Evolutionary conservation across 2,329 filamentous ascomycete genomes (phyloP).

Genomic region (Exophiala aquamarina): DNA sequence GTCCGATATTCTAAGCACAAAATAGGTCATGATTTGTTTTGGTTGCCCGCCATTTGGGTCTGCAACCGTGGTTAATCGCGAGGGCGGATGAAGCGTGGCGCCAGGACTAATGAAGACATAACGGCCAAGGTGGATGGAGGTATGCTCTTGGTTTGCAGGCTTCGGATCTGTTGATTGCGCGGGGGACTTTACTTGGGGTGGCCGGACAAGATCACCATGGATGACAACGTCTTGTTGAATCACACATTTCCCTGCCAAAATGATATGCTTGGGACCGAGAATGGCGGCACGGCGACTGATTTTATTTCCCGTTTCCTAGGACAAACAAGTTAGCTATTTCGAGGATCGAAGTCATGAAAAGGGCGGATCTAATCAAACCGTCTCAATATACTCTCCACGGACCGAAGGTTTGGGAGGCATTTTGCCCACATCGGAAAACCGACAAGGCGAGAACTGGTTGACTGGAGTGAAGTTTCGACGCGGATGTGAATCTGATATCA

Average conservation of each 20-base stretch:
- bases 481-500: no score
- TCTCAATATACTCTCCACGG: conserved; percentile 96
- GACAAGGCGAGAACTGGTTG: no score
- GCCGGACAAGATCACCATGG: conserved; percentile 76
- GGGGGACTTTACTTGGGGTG: conserved; percentile 47
- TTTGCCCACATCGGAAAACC: neutral
- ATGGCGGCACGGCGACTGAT: conserved; percentile 89
- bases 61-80: conserved; percentile 72
- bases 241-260: conserved; percentile 91
- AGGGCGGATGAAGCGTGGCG: conserved; percentile 78
- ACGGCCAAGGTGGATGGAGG: conserved; percentile 78
- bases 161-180: conserved; percentile 31
- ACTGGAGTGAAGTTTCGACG: no score
- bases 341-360: neutral
- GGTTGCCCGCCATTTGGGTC: conserved; percentile 25
- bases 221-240: conserved; percentile 95
- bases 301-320: conserved; percentile 90
- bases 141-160: conserved; percentile 27
- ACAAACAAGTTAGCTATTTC: conserved; percentile 12
- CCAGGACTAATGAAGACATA: conserved; percentile 86
- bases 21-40: conserved; percentile 64
- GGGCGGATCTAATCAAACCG: conserved; percentile 55
- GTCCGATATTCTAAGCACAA: conserved; percentile 88
- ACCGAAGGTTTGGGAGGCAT: conserved; percentile 72
- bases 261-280: conserved; percentile 95